phyloP scores from a whole-genome alignment of 768 basidiomycete genomes.

The Lactarius vividus region DNA sequence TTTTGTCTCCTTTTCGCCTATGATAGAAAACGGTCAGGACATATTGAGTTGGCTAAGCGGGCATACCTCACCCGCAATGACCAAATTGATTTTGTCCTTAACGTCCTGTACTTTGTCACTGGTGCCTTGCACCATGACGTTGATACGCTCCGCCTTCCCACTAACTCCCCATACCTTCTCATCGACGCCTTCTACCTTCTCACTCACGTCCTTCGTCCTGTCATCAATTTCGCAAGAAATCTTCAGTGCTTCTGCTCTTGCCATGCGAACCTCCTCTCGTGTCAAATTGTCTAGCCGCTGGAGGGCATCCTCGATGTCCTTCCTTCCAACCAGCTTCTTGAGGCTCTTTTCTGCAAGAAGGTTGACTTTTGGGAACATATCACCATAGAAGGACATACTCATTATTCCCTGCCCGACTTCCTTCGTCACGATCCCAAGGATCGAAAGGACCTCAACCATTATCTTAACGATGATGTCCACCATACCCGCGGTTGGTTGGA shows the following conservation, averaged over 20 bases:
- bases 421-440: not conserved
- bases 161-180: not conserved
- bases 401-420: not conserved
- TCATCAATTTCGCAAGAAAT: not conserved
- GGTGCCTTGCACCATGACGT: not conserved
- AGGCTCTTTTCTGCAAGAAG: not conserved
- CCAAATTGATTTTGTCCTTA: not conserved
- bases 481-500: not conserved
- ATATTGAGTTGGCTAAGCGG: not conserved
- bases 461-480: not conserved
- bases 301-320: not conserved
- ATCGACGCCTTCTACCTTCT: not conserved
- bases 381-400: not conserved
- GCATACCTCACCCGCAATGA: not conserved
- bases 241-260: not conserved
- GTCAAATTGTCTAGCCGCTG: not conserved
- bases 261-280: not conserved
- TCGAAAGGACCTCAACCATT: not conserved
- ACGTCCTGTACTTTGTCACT: not conserved
- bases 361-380: not conserved
- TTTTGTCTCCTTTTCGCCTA: not conserved
- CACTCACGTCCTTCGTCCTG: not conserved
- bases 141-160: not conserved
- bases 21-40: not conserved
- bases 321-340: not conserved